A percentile compares a stretch with the other conserved stretches of the same genome.
These are phyloP conservation scores for Elasticomyces elasticus DNA, from an alignment of 495 filamentous ascomycete genomes.

Conservation along the genomic window DNA sequence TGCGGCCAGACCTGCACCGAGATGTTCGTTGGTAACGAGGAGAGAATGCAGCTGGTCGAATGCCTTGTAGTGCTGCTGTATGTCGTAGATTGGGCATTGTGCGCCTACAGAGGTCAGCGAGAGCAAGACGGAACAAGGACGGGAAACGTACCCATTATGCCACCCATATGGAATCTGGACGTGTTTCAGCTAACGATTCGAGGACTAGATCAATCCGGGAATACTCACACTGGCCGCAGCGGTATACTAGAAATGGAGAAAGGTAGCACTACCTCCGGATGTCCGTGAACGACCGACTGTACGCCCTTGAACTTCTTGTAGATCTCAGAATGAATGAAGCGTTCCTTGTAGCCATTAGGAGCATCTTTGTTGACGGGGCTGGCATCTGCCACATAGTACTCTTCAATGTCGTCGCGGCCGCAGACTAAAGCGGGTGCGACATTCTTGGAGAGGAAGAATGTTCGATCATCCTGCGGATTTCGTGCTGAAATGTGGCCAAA, in stretches of 20 bases:
- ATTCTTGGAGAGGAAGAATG: conserved; percentile 29
- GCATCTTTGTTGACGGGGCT: conserved; percentile 24
- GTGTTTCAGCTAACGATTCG: neutral
- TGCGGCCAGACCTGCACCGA: conserved; percentile 38
- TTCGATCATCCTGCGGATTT: conserved; percentile 27
- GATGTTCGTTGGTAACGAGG: conserved; percentile 35
- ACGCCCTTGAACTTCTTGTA: conserved; percentile 24
- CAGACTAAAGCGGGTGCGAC: conserved; percentile 29
- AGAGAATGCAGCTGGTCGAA: conserved; percentile 26
- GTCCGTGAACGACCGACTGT: conserved; percentile 20
- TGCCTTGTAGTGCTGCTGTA: conserved; percentile 23
- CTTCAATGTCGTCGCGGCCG: conserved; percentile 25
- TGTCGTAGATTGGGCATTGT: conserved; percentile 29
- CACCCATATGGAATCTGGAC: conserved; percentile 37
- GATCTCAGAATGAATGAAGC: conserved; percentile 31
- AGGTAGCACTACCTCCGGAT: conserved; percentile 18
- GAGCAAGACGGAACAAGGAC: neutral
- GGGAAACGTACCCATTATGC: conserved; percentile 35
- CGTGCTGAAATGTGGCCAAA: conserved; percentile 35
- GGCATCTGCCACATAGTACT: conserved; percentile 30
- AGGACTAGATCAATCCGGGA: neutral
- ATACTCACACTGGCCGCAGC: conserved; percentile 18
- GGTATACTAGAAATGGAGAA: conserved; percentile 20
- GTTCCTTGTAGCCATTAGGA: conserved; percentile 24
- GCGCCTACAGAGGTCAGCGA: conserved; percentile 2